Base-by-base conservation (phyloP, 2,329 filamentous ascomycete species). In the Lecanicillium sp. region DNA sequence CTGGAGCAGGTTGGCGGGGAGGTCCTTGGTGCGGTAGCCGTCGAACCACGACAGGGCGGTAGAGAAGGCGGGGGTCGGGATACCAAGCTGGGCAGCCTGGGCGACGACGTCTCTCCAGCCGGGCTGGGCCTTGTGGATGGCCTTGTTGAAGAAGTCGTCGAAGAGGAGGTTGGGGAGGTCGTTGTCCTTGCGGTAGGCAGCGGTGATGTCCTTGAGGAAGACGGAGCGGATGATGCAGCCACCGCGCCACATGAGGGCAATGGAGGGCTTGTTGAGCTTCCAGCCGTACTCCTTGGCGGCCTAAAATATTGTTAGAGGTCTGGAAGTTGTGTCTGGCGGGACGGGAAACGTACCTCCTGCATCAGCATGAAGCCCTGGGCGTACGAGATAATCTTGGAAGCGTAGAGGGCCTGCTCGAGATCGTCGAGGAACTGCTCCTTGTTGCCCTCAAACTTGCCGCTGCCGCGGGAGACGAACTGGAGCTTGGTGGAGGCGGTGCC, bases 231-330 rank as follows among this genome's bases (percentile, higher is more conserved):
- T 98, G 64, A 98, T 98, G 82, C 93, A 98, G 61, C 93, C 93
- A 76, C 93, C 93, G 70, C 93, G 89, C 93, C 93, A 98, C 93
- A 98, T 98, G 67, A 98, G 86, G 61, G 93, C 93, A 65, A 98
- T 98, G 62, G 94, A 95, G 57, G 93, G 93, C 86, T 97, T 97
- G 86, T 98, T 96, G 61, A 98, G 86, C 82, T 96, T 96, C 93
- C 93, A 98, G 61, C 74, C 72, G 77, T 94, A 98, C 71, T 97
- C 88, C 73, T 86, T 90, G 71, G 91, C 93, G 60, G 93, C 91
- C 87, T 93, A 59, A 50, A 1, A 27, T 20, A 27, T 12, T 36
- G 20, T 50, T 39, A 46, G 39, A 23, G 17, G 21, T 11, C 10
- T 12, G 17, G 8, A 3, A 15, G 10, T 9, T 17, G 10, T n/a